These are phyloP conservation scores for Aureobasidium musti DNA, from an alignment of 2,329 filamentous ascomycete genomes.

Conservation along the genomic window DNA sequence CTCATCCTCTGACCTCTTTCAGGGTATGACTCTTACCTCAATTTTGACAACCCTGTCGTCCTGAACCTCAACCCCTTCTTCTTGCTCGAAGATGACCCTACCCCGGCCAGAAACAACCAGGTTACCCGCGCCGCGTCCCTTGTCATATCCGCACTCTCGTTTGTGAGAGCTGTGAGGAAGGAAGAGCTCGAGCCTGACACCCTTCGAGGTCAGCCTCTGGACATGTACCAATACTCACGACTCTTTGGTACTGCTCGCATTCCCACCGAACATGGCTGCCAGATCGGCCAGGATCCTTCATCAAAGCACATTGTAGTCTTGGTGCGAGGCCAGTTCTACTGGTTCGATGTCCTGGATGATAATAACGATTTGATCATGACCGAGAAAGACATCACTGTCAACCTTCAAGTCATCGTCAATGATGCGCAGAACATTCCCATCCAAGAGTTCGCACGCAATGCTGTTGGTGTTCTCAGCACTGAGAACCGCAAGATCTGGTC, in stretches of 20 bases:
- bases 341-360: slow-evolving; percentile 96
- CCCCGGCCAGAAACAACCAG: slow-evolving; percentile 93
- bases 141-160: slow-evolving; percentile 84
- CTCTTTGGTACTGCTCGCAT: slow-evolving; percentile 94
- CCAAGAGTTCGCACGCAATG: slow-evolving; percentile 92
- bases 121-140: slow-evolving; percentile 92
- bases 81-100: slow-evolving; percentile 94
- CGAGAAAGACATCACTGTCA: slow-evolving; percentile 87
- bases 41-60: slow-evolving; percentile 96
- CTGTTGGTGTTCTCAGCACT: slow-evolving; percentile 88
- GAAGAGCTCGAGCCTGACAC: slow-evolving; percentile 92
- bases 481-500: slow-evolving; percentile 98
- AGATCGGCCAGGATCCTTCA: slow-evolving; percentile 92
- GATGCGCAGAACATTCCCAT: slow-evolving; percentile 89
- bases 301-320: slow-evolving; percentile 92
- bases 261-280: slow-evolving; percentile 89
- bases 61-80: slow-evolving; percentile 98
- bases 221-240: slow-evolving; percentile 98
- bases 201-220: slow-evolving; percentile 78
- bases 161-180: slow-evolving; percentile 87
- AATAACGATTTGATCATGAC: slow-evolving; percentile 97
- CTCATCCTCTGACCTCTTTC: slow-evolving; percentile 15
- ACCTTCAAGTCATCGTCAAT: slow-evolving; percentile 87
- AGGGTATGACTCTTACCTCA: slow-evolving; percentile 99
- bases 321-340: slow-evolving; percentile 95